phyloP scores from a whole-genome alignment of 371 early-diverging fungal genomes.

The Lichtheimia corymbifera region DNA sequence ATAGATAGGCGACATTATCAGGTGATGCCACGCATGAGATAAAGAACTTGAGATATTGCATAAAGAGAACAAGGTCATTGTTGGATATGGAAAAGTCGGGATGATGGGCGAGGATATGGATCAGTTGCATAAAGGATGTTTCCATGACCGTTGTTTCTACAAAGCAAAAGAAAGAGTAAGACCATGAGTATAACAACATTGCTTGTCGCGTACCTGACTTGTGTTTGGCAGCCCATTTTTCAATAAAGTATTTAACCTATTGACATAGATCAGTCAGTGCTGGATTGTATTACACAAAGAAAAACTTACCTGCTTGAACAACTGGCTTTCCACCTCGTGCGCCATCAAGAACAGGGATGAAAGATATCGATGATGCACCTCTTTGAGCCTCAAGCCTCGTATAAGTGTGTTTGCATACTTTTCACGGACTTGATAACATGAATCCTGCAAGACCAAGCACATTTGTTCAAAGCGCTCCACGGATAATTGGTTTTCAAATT shows the following conservation, averaged over 20 bases:
- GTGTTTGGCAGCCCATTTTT: constrained; percentile 23
- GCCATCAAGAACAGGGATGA: constrained; percentile 79
- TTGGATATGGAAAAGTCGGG: constrained; percentile 78
- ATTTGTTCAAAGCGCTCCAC: constrained; percentile 60
- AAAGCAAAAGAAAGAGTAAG: constrained; percentile 4
- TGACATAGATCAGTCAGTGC: no score
- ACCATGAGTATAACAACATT: no score
- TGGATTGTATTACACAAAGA: not conserved
- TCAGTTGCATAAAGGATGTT: constrained; percentile 63
- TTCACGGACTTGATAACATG: constrained; percentile 82
- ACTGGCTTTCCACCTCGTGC: constrained; percentile 79
- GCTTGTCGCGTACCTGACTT: constrained; percentile 1
- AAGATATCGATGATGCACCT: constrained; percentile 70
- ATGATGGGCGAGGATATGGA: constrained; percentile 88
- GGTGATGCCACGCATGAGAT: constrained; percentile 73
- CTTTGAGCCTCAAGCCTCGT: constrained; percentile 58
- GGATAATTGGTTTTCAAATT: constrained; percentile 56
- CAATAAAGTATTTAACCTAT: constrained; percentile 33
- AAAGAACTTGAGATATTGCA: constrained; percentile 82
- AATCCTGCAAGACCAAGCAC: constrained; percentile 69
- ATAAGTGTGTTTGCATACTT: constrained; percentile 73
- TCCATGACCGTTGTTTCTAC: constrained; percentile 50
- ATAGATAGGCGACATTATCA: constrained; percentile 86
- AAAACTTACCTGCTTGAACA: constrained; percentile 44
- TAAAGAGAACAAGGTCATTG: constrained; percentile 54